Evolutionary conservation across 164 flowering plant species (phyloP), one percentile per base, ranked within the genome.

Genomic region (Liriodendron chinense): DNA sequence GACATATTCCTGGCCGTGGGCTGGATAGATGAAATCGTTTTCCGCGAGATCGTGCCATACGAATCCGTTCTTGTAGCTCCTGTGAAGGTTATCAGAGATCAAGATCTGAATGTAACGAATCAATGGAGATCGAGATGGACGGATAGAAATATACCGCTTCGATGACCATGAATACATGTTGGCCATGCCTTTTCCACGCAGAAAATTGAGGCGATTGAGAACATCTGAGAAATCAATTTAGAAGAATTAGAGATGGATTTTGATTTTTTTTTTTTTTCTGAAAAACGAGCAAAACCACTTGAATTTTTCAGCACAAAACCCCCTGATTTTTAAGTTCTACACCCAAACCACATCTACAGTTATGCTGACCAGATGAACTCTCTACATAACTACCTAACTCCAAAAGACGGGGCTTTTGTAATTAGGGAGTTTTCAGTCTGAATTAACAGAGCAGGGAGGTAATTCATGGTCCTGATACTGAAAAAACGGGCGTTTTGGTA

Each of bases 31-130:
- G 83, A 89, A 87, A 77, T 94, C 99, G 74, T 87, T 80, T 61
- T 92, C 98, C 5, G 85, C 69, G 61, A 96, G 88, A 80, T 96
- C 97, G 49, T 92, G 97, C 99, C 99, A 94, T 24, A 96, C 98
- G 75, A 91, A 96, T 59, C 97, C 98, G 48, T 87, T 94, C 75
- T 85, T 94, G 84, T 92, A 94, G 84, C 94, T 87, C 92, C 99
- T 96, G 86, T 69, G 65, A 20, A 0, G 47, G 18, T 25, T 7
- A 67, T 64, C 22, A 16, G 47, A 47, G 20, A 18, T 22, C 22
- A 24, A 49, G 47, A 50, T 1, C 56, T 8, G 76, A 47, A 71
- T 53, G 2, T 16, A 53, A 10, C 13, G 59, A 53, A 53, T 10
- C 59, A 50, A 24, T 9, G 63, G 48, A 25, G 70, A 25, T 23